Conservation (phyloP, 2,329 filamentous ascomycete genomes). For the Fusarium illudens region DNA sequence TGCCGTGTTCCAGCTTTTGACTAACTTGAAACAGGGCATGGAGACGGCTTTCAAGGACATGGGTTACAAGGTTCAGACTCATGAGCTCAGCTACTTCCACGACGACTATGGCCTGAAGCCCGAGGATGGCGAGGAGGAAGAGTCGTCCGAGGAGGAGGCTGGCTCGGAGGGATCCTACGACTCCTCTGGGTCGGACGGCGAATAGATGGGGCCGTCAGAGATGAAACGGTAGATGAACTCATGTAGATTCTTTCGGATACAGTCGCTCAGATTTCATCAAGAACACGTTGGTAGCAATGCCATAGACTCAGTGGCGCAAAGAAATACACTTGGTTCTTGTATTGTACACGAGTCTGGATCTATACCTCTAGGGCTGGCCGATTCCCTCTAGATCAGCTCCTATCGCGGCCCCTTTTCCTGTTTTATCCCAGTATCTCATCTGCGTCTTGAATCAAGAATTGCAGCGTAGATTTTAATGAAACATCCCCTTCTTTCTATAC, state of each 20-base stretch:
- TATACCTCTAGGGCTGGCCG: conserved; percentile 16
- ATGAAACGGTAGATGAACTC: background rate
- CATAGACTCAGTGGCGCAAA: conserved; percentile 12
- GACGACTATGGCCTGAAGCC: conserved; percentile 86
- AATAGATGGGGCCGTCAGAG: conserved; percentile 31
- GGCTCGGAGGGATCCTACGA: conserved; percentile 45
- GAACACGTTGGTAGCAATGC: conserved; percentile 35
- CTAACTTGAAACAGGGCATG: conserved; percentile 65
- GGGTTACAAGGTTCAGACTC: conserved; percentile 81
- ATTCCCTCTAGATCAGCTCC: conserved; percentile 18
- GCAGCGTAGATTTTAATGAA: background rate
- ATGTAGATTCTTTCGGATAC: conserved; percentile 9
- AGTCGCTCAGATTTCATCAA: conserved; percentile 11
- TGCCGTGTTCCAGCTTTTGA: background rate
- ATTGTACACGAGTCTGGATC: conserved; percentile 36
- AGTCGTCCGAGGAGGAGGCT: conserved; percentile 58
- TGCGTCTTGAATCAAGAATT: background rate
- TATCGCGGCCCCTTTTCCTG: conserved; percentile 5
- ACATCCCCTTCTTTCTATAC: conserved; percentile 9
- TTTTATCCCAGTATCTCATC: conserved; percentile 2
- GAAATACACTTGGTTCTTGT: conserved; percentile 25
- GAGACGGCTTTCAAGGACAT: conserved; percentile 76
- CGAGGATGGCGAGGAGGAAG: conserved; percentile 66
- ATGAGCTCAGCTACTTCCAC: conserved; percentile 80
- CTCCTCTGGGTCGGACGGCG: conserved; percentile 41